A percentile compares a stretch with the other conserved stretches of the same genome.
These are phyloP conservation scores for Sonneratia alba DNA, from an alignment of 345 rosid species.

Conservation along the genomic window DNA sequence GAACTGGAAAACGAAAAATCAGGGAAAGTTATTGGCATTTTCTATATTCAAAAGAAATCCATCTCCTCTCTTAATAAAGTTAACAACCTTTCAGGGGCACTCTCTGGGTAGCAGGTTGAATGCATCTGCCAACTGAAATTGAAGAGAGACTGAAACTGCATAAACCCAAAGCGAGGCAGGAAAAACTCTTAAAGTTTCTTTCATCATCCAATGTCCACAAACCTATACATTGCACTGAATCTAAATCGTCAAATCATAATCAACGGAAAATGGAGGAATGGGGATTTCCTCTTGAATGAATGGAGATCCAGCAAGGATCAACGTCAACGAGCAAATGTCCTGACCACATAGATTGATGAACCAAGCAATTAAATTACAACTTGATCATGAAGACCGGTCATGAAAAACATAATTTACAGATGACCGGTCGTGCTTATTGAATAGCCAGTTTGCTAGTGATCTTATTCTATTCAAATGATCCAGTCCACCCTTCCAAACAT, in stretches of 20 bases:
- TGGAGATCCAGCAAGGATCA: background rate
- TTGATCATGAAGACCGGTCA: background rate
- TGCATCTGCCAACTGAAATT: background rate
- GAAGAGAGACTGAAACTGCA: background rate
- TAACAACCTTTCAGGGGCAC: background rate
- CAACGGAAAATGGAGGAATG: background rate
- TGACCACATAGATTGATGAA: background rate
- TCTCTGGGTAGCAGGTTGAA: background rate
- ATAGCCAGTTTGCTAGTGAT: background rate
- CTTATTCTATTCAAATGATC: background rate
- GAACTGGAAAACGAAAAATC: too few relatives aligned
- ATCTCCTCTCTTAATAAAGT: too few relatives aligned
- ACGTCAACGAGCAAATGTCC: background rate
- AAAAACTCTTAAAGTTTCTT: background rate
- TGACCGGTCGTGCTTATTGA: background rate
- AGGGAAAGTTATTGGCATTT: too few relatives aligned
- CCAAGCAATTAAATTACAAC: constrained; percentile 1
- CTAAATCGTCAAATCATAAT: too few relatives aligned
- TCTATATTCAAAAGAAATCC: background rate
- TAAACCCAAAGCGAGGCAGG: background rate
- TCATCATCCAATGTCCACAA: background rate
- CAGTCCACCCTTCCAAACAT: background rate
- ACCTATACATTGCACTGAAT: background rate
- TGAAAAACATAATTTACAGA: background rate
- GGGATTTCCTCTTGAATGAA: background rate